These are phyloP conservation scores for Passiflora organensis DNA, from an alignment of 345 rosid species.

Conservation along the genomic window DNA sequence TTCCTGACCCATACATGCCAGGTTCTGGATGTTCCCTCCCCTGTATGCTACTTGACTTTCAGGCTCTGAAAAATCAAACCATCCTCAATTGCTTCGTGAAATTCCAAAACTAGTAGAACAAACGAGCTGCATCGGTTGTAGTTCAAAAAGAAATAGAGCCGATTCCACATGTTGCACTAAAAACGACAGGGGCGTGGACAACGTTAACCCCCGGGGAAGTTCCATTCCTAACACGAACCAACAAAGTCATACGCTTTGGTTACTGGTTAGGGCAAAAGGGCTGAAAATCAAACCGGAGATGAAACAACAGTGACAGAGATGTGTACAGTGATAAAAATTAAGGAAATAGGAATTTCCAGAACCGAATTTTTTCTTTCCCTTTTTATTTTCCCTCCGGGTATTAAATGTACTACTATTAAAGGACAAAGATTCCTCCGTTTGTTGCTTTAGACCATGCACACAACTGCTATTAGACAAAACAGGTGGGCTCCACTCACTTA, in stretches of 20 bases:
- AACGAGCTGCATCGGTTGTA: background rate
- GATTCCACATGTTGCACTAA: background rate
- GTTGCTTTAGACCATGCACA: slow-evolving; percentile 57
- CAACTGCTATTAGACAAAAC: slow-evolving; percentile 40
- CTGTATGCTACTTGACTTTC: too few species aligned
- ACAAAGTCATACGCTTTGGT: too few species aligned
- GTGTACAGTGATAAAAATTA: background rate
- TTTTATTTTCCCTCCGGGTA: background rate
- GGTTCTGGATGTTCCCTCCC: too few species aligned
- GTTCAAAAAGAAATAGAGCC: background rate
- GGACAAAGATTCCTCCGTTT: slow-evolving; percentile 62
- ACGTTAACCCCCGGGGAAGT: too few species aligned
- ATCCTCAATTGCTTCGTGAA: background rate
- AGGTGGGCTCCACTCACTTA: slow-evolving; percentile 38
- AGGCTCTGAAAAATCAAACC: too few species aligned
- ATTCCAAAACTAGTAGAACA: background rate
- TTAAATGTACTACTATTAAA: slow-evolving; percentile 1
- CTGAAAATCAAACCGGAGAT: background rate
- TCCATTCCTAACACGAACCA: too few species aligned
- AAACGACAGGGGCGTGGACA: slow-evolving; percentile 1
- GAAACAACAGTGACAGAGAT: background rate
- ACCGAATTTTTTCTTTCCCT: too few species aligned
- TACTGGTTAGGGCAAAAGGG: background rate
- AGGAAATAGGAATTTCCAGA: background rate
- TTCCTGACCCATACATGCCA: too few species aligned